Evolutionary conservation across 2,329 filamentous ascomycete species (phyloP).

Genomic region (Botrytis galanthina): DNA sequence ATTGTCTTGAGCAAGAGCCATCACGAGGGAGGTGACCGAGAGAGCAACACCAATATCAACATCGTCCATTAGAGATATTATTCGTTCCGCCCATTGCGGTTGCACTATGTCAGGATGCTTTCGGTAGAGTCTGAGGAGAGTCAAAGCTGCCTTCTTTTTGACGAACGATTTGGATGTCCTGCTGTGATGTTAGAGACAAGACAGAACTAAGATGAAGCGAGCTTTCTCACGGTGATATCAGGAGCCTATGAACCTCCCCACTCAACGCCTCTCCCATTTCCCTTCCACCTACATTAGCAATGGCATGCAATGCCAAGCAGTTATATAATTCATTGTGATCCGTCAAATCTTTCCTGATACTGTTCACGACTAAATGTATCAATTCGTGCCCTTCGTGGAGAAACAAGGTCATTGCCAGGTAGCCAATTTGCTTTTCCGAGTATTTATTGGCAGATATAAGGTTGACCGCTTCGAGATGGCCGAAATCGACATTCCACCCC

Average conservation of each 20-base stretch:
- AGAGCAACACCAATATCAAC: constrained; percentile 89
- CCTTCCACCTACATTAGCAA: constrained; percentile 92
- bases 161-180: constrained; percentile 92
- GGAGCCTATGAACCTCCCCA: constrained; percentile 83
- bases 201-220: not conserved
- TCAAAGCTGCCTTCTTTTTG: constrained; percentile 97
- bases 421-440: constrained; percentile 99
- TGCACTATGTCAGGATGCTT: constrained; percentile 94
- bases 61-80: constrained; percentile 99
- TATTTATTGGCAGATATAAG: constrained; percentile 96
- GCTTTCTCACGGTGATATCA: constrained; percentile 82
- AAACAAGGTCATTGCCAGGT: constrained; percentile 95
- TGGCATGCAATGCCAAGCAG: constrained; percentile 92
- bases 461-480: constrained; percentile 96
- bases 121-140: constrained; percentile 86
- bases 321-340: constrained; percentile 98
- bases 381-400: constrained; percentile 96
- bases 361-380: constrained; percentile 94
- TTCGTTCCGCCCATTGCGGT: constrained; percentile 94
- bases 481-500: constrained; percentile 98
- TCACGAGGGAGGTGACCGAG: constrained; percentile 92
- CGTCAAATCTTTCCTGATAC: constrained; percentile 91
- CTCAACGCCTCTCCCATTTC: constrained; percentile 97
- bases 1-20: constrained; percentile 90
- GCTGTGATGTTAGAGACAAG: constrained; percentile 15